Conservation (phyloP, 768 basidiomycete species). For the Paxillus ammoniavirescens region DNA sequence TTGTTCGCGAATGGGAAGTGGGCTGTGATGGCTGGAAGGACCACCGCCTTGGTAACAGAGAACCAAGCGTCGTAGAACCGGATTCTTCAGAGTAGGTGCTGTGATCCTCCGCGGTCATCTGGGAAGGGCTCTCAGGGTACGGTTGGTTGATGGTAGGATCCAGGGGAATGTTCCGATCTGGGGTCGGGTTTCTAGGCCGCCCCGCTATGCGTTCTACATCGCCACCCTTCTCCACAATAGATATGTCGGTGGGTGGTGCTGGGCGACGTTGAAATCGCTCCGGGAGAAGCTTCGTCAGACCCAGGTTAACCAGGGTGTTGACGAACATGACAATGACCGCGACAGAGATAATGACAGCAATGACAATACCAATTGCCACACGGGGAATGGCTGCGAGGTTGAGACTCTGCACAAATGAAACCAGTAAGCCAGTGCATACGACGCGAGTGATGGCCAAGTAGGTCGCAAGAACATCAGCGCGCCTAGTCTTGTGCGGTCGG, state of each 20-base stretch:
- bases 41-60: conserved; percentile 32
- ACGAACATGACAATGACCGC: conserved; percentile 67
- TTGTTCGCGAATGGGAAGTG: conserved; percentile 27
- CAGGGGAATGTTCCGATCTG: conserved; percentile 41
- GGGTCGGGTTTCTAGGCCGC: conserved; percentile 54
- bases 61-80: conserved; percentile 35
- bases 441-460: conserved; percentile 70
- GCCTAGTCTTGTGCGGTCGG: conserved; percentile 64
- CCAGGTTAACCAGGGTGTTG: conserved; percentile 58
- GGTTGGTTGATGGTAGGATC: conserved; percentile 43
- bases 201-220: conserved; percentile 19
- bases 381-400: conserved; percentile 73
- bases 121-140: conserved; percentile 40
- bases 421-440: conserved; percentile 64
- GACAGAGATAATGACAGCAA: conserved; percentile 69
- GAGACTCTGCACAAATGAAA: conserved; percentile 72
- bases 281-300: conserved; percentile 30
- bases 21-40: conserved; percentile 29
- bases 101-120: conserved; percentile 16
- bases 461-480: conserved; percentile 67
- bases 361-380: conserved; percentile 75
- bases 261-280: conserved; percentile 17
- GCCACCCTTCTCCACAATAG: conserved; percentile 30
- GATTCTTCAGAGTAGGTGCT: conserved; percentile 33
- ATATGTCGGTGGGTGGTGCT: conserved; percentile 10